Evolutionary conservation across 352 stramenopile species (phyloP), one percentile per base, ranked within the genome.

Genomic region (Phytophthora constricta): DNA sequence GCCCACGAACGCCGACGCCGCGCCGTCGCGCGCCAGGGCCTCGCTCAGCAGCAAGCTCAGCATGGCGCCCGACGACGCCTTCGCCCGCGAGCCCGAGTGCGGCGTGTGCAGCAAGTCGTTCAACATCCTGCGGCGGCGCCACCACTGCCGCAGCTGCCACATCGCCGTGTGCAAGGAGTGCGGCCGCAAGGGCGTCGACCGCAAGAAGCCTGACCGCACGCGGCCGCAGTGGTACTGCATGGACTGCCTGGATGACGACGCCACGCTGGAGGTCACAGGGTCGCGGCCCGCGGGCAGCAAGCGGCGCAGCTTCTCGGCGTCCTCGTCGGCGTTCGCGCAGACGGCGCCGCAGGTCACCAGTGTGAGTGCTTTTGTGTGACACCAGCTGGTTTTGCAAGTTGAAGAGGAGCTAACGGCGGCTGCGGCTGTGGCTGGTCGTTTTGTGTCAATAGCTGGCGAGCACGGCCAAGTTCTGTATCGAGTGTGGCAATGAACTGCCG

Each of bases 121-220:
- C 69, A 92, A 91, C 57, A 77, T 96, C 27, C 60, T 95, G 54
- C 84, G 86, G 1, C 86, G 88, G 9, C 88, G 88, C 53, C 88
- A 96, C 70, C 88, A 95, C 74, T 96, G 88, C 62, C 88, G 88
- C 56, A 80, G 76, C 33, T 96, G 88, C 67, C 85, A 93, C 74
- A 82, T 94, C 59, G 86, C 87, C 4, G 74, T 96, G 3, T 96
- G 87, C 59, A 96, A 94, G 64, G 86, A 94, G 48, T 96, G 87
- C 56, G 86, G 86, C 0, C 69, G 76, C 61, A 96, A 96, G 65
- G 87, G 86, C 25, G 59, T 96, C 22, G 84, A 93, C 72, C 66
- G 77, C 26, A 79, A 77, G 41, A 80, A 79, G n/a, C 54, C 68
- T 9, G 85, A 89, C 41, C 74, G 84, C 13, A 51, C 55, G 49